Evolutionary conservation across 2,329 filamentous ascomycete genomes (phyloP).

Genomic region (Colletotrichum euphorbiae): DNA sequence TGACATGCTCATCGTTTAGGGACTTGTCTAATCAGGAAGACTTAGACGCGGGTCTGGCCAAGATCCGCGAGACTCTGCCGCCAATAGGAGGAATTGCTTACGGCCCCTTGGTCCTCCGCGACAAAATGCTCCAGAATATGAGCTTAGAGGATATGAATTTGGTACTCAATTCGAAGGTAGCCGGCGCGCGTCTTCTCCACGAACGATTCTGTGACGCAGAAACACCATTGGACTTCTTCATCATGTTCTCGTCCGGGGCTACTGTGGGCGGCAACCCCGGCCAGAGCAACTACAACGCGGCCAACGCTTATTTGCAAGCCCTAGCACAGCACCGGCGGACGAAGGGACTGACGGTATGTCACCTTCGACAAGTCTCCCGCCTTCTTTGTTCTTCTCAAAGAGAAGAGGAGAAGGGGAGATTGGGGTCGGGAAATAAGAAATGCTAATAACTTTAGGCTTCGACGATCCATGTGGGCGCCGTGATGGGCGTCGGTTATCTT

Average conservation of each 20-base stretch:
- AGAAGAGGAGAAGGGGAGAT: not conserved
- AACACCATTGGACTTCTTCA: conserved; percentile 50
- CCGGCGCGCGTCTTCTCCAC: conserved; percentile 47
- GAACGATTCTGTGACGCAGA: conserved; percentile 43
- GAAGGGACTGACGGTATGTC: conserved; percentile 47
- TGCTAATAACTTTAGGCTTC: conserved; percentile 42
- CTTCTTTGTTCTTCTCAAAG: not conserved
- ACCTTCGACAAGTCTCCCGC: not conserved
- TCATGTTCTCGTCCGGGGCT: conserved; percentile 49
- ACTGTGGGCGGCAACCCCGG: conserved; percentile 46
- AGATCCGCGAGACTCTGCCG: conserved; percentile 43
- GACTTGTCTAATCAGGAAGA: conserved; percentile 33
- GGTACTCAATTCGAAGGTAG: conserved; percentile 50
- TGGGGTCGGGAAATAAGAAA: too few relatives aligned
- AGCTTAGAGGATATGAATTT: conserved; percentile 42
- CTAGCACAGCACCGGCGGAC: conserved; percentile 50
- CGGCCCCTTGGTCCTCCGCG: conserved; percentile 58
- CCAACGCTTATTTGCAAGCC: conserved; percentile 55
- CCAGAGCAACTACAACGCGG: conserved; percentile 59
- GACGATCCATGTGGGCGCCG: conserved; percentile 51
- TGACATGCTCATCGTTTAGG: not conserved
- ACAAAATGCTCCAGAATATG: conserved; percentile 48
- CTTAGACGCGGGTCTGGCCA: conserved; percentile 29
- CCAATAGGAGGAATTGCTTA: conserved; percentile 56
- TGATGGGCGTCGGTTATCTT: conserved; percentile 58